phyloP scores from a whole-genome alignment of 129 eudicot genomes.

The Heracleum sosnowskyi region DNA sequence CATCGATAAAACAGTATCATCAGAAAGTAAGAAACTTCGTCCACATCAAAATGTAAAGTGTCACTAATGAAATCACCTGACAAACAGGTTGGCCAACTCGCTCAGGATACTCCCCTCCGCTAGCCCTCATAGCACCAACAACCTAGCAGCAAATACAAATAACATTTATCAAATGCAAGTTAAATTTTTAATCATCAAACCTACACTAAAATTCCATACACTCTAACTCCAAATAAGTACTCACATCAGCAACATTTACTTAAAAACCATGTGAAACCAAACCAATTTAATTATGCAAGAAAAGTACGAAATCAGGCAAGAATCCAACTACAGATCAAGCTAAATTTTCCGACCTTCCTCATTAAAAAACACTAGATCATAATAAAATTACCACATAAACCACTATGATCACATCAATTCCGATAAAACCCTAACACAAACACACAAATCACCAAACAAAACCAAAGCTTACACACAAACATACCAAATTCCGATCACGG shows the following conservation, averaged over 20 bases:
- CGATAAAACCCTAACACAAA: slow-evolving; percentile 18
- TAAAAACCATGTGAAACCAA: slow-evolving; percentile 6
- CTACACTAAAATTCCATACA: background rate
- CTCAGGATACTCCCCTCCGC: slow-evolving; percentile 70
- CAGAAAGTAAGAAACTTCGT: background rate
- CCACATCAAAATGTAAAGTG: slow-evolving; percentile 2
- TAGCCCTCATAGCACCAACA: slow-evolving; percentile 48
- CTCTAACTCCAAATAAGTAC: background rate
- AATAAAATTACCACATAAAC: slow-evolving; percentile 11
- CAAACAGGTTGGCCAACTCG: slow-evolving; percentile 80
- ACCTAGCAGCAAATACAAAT: slow-evolving; percentile 32
- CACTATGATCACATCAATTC: slow-evolving; percentile 27
- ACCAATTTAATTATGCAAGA: slow-evolving; percentile 9
- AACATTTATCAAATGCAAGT: slow-evolving; percentile 6
- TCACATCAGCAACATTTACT: background rate
- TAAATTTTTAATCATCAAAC: background rate
- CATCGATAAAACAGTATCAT: background rate
- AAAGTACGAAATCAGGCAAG: slow-evolving; percentile 1
- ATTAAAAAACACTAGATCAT: background rate
- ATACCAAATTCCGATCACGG: slow-evolving; percentile 69
- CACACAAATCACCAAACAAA: background rate
- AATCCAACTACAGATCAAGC: slow-evolving; percentile 3
- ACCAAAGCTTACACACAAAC: background rate
- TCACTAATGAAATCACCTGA: slow-evolving; percentile 41
- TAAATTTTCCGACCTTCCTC: background rate